Evolutionary conservation across 495 filamentous ascomycete genomes (phyloP).

Genomic region (Talaromyces borbonicus): DNA sequence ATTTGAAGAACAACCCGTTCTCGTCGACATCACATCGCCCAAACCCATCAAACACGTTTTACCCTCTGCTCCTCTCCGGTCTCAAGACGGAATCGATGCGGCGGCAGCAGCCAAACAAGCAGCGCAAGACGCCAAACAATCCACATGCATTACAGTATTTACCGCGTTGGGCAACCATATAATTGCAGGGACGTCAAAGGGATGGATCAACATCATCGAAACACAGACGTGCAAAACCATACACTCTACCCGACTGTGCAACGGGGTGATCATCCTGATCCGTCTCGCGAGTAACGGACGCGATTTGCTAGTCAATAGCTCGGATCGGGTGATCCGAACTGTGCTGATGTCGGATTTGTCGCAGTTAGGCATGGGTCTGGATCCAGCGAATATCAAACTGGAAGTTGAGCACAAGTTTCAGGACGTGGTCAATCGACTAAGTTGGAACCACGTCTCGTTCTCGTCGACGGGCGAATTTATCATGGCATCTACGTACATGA

Average conservation of each 20-base stretch:
- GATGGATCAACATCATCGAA: conserved; percentile 90
- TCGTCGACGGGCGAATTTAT: conserved; percentile 81
- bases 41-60: conserved; percentile 63
- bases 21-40: conserved; percentile 66
- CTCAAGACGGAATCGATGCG: conserved; percentile 50
- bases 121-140: conserved; percentile 84
- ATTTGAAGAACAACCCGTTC: conserved; percentile 82
- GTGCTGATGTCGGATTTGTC: conserved; percentile 62
- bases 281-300: conserved; percentile 74
- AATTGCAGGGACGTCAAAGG: conserved; percentile 84
- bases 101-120: conserved; percentile 70
- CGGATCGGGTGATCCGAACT: conserved; percentile 86
- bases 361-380: conserved; percentile 35
- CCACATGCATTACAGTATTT: conserved; percentile 85
- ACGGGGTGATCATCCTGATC: conserved; percentile 78
- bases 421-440: conserved; percentile 87
- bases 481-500: conserved; percentile 88
- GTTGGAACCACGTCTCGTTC: conserved; percentile 94
- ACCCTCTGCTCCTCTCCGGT: conserved; percentile 69
- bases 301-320: conserved; percentile 79
- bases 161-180: conserved; percentile 76
- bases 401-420: conserved; percentile 97
- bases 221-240: conserved; percentile 67
- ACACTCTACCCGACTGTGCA: conserved; percentile 76
- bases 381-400: conserved; percentile 53